Percentiles rank a stretch among this genome's conserved stretches.
These are phyloP conservation scores for Mortierella sp. DNA, from an alignment of 371 early-diverging fungal species.

Conservation along the genomic window DNA sequence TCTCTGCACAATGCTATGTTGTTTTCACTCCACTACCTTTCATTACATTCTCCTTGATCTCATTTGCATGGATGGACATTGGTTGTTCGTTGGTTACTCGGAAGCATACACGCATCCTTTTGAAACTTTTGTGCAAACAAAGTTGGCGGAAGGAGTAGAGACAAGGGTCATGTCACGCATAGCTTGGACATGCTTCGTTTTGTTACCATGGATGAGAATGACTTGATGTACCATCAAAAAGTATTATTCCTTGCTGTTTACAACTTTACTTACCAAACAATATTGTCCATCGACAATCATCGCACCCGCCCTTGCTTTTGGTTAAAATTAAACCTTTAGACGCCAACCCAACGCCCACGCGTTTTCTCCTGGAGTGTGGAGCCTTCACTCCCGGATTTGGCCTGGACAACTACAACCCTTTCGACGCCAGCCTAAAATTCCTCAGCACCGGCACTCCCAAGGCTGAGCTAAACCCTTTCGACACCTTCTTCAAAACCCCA, in stretches of 20 bases:
- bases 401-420: constrained; percentile 58
- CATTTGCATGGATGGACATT: background rate
- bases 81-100: no score
- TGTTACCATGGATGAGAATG: background rate
- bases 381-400: constrained; percentile 61
- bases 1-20: background rate
- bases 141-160: no score
- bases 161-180: no score
- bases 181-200: no score
- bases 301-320: background rate
- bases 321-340: constrained; percentile 18
- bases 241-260: background rate
- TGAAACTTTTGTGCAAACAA: no score
- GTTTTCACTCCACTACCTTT: background rate
- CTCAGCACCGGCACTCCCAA: constrained; percentile 44
- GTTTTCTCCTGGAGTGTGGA: constrained; percentile 61
- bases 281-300: constrained; percentile 8
- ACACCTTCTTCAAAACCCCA: constrained; percentile 37
- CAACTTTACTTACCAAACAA: constrained; percentile 1
- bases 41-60: background rate
- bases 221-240: background rate
- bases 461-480: constrained; percentile 47
- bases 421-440: constrained; percentile 59
- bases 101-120: no score
- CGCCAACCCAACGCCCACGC: constrained; percentile 60